Evolutionary conservation across 1,284 basidiomycete species (phyloP), one percentile per base, ranked within the genome.

Genomic region (Neolentinus lepideus): DNA sequence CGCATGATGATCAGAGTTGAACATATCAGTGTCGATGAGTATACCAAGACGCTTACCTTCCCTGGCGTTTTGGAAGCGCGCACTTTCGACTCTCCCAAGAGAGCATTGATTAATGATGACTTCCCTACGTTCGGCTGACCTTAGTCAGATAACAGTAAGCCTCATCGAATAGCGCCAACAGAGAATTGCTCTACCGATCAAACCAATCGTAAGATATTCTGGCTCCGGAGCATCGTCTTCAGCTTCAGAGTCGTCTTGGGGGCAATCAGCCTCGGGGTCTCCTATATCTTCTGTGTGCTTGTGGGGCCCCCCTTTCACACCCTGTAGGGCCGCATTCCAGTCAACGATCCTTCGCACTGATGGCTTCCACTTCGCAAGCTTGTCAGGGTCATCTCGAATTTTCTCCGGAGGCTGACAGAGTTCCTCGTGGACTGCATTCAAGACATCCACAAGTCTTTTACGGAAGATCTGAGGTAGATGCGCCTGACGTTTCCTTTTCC

Each of bases 51-150:
- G 55, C 67, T 47, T 51, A 85, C 88, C 78, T 97, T 97, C 57
- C 94, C 94, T 1, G 94, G 94, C 0, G 92, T 96, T 59, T 85
- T 85, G 2, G 90, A 94, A 2, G 94, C 92, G 59, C 86, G 80
- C 1, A 96, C 94, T 66, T 83, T 88, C 53, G 78, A 80, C n/a
- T 76, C 74, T 12, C 92, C 93, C 60, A 98, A 90, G 2, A 98
- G 72, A 0, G 94, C 94, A 66, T 98, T 98, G 47, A 98, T 71
- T 1, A 97, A 73, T 0, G 90, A 93, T 0, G 90, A 93, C 67
- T 98, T 98, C 26, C 94, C 94, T 31, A 96, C 93, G 66, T 96
- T 97, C 9, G 94, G 94, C 65, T 96, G 93, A 10, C 91, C 90
- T 90, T n/a, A 48, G 12, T 6, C 14, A 29, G 24, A 29, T n/a